Evolutionary conservation across 176 grass and related monocot species (phyloP), one percentile per base, ranked within the genome.

Genomic region (Thalia dealbata): DNA sequence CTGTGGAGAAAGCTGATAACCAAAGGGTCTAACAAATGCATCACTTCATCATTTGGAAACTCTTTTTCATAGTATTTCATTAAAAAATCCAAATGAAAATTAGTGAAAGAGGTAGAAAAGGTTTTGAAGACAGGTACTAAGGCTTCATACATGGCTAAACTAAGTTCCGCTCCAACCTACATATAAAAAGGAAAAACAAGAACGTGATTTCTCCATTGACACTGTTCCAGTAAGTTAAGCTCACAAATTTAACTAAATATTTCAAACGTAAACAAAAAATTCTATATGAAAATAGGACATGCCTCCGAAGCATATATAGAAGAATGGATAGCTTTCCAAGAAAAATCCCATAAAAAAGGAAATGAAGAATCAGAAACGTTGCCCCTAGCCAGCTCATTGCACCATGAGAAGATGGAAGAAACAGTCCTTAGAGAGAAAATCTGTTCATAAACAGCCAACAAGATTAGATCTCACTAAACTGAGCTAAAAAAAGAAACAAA

Each of bases 61-160:
- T 76, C 67, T 28, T 32, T 48, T 25, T 70, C 46, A 43, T 26
- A 14, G 50, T 78, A 61, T 48, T 52, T 12, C 73, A 82, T 64
- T 56, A 81, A 35, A 55, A 85, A 73, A 83, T 84, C 67, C 41
- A 84, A 35, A 77, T 80, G 62, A 2, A 76, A 79, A 67, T 77
- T 81, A 68, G 44, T 70, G 62, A 46, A 72, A 54, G 73, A 43
- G 69, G 35, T 75, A 70, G 82, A 85, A 46, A 92, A 79, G 83
- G 73, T 76, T 79, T 67, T 63, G 54, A 96, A 78, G 62, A 92
- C 89, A 81, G 76, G 75, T 30, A 84, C 77, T 52, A 96, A 82
- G 75, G 84, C 82, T 92, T 96, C 92, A 86, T 88, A 92, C 44
- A 84, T 84, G 80, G 87, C 89, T 82, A 92, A 80, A 81, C 82